Percentiles rank a stretch among this genome's conserved stretches.
These are phyloP conservation scores for Leccinum disarticulatum DNA, from an alignment of 768 basidiomycete genomes.

Conservation along the genomic window DNA sequence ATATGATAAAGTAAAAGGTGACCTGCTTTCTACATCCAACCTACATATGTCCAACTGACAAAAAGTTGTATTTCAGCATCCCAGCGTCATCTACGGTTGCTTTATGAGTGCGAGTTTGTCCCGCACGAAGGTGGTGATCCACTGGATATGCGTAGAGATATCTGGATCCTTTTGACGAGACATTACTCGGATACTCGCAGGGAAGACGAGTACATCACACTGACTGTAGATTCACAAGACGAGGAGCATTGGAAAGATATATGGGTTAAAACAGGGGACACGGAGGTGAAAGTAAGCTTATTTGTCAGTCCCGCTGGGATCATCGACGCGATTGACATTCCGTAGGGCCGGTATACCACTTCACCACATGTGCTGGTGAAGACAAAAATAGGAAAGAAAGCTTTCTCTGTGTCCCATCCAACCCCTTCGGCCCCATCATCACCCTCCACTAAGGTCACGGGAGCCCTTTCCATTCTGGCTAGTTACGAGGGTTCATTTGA, in stretches of 20 bases:
- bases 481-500: slow-evolving; percentile 67
- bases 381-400: slow-evolving; percentile 18
- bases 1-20: slow-evolving; percentile 32
- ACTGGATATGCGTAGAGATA: slow-evolving; percentile 38
- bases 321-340: slow-evolving; percentile 2
- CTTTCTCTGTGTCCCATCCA: slow-evolving; percentile 19
- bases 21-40: slow-evolving; percentile 21
- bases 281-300: slow-evolving; percentile 40
- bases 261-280: slow-evolving; percentile 27
- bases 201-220: slow-evolving; percentile 65
- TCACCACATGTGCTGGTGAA: slow-evolving; percentile 42
- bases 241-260: slow-evolving; percentile 33
- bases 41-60: neutral
- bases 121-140: neutral
- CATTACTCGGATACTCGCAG: slow-evolving; percentile 65
- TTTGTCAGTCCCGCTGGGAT: neutral
- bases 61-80: slow-evolving; percentile 32
- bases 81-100: slow-evolving; percentile 41
- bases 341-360: slow-evolving; percentile 45
- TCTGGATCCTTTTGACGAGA: slow-evolving; percentile 82
- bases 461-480: slow-evolving; percentile 52
- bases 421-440: neutral
- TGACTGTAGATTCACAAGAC: slow-evolving; percentile 45
- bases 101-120: slow-evolving; percentile 29
- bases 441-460: slow-evolving; percentile 29